These are phyloP conservation scores for Rhododendron ferrugineum DNA, from an alignment of 148 eudicot genomes.

Conservation along the genomic window DNA sequence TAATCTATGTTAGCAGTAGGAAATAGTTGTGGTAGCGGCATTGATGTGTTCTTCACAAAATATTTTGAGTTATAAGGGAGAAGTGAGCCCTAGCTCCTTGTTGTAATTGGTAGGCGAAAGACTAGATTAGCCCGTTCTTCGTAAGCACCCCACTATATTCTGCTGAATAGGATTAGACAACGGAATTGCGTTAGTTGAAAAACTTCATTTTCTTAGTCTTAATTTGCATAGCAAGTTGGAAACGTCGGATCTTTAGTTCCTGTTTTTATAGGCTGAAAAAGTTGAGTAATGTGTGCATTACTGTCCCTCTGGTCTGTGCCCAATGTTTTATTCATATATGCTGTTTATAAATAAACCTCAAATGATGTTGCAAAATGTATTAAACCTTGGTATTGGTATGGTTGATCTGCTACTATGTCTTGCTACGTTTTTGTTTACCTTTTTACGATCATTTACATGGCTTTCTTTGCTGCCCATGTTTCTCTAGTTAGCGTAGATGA, in stretches of 20 bases:
- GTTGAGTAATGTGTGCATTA: neutral
- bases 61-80: neutral
- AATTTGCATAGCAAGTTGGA: neutral
- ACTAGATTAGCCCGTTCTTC: neutral
- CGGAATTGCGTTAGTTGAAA: neutral
- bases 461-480: neutral
- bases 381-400: neutral
- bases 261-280: neutral
- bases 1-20: neutral
- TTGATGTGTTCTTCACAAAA: neutral
- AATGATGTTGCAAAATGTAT: neutral
- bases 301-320: neutral
- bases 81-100: neutral
- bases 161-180: neutral
- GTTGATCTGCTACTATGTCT: neutral
- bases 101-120: neutral
- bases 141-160: neutral
- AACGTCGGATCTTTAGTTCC: neutral
- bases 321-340: neutral
- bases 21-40: neutral
- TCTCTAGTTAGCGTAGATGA: neutral
- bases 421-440: neutral
- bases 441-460: neutral
- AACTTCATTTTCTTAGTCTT: neutral
- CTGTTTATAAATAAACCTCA: neutral